phyloP scores from a whole-genome alignment of 176 grass and related monocot genomes.

The Aegilops bicornis region DNA sequence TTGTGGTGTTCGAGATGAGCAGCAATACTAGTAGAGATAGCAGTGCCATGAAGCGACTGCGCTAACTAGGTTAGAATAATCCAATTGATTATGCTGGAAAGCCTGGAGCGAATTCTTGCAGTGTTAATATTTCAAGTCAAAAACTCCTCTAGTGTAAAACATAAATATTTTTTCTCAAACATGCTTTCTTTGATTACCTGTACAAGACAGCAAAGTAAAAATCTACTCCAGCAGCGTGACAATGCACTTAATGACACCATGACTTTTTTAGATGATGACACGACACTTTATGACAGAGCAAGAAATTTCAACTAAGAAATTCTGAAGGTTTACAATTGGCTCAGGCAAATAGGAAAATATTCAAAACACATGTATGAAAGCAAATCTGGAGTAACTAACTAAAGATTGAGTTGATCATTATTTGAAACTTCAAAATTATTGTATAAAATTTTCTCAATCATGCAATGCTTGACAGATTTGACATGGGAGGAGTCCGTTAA shows the following conservation, averaged over 20 bases:
- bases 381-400: neutral
- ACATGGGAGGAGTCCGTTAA: too few species aligned
- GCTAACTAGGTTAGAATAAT: too few species aligned
- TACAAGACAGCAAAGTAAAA: too few species aligned
- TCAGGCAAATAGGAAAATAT: neutral
- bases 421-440: neutral
- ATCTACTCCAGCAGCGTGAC: neutral
- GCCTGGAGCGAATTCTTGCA: too few species aligned
- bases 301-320: neutral
- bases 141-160: too few species aligned
- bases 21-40: too few species aligned
- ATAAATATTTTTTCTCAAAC: too few species aligned
- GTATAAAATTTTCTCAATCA: neutral
- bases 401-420: neutral
- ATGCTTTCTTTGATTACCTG: too few species aligned
- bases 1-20: too few species aligned
- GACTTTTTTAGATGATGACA: neutral
- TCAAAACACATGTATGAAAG: neutral
- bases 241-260: neutral
- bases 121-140: too few species aligned
- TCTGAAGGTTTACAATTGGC: constrained; percentile 3
- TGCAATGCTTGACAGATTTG: neutral
- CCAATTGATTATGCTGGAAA: too few species aligned
- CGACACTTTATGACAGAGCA: neutral
- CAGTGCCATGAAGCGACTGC: too few species aligned